Base-by-base conservation (phyloP, 208 protist genomes). In the Vickermania spadyakhi region DNA sequence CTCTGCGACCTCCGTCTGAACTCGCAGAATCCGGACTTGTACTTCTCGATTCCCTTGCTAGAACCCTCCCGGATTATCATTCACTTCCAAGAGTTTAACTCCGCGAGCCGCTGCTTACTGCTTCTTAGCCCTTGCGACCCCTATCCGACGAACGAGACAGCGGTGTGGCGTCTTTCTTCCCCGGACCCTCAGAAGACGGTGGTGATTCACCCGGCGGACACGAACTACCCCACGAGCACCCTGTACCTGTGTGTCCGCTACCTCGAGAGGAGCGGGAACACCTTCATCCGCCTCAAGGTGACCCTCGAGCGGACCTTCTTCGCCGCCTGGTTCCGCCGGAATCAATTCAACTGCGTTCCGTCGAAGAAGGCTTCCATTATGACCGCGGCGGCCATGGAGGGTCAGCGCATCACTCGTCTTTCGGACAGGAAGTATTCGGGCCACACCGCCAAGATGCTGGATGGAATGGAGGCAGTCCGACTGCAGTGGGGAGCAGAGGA, bases 41-140 rank as follows among this genome's bases (percentile, higher is more conserved):
- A 84, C 60, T 95, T 89, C 62, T 52, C 59, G 14, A 73, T 95
- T 31, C 29, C 57, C 1, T 52, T 92, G 1, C 42, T 60, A 4
- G 60, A 77, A 23, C 73, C 75, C 3, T 73, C 61, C 22, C 72
- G 81, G 30, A 66, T 94, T 22, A 83, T 70, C 23, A 69, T 96
- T 28, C 70, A 77, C 18, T 77, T 92, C 67, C 84, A 88, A 58
- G 86, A 96, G 70, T 79, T 75, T 31, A 91, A 88, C 70, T 81
- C 69, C 21, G 79, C 81, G 1, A 75, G 81, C 29, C 75, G 84
- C 25, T 94, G 86, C 58, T 66, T 77, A 11, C 61, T 96, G 31
- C 68, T 93, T 41, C 60, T 87, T 28, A 93, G 82, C 63, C 81
- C 82, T 31, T 76, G 56, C 14, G 79, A 85, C 29, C 28, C 66